Evolutionary conservation across 2,329 filamentous ascomycete species (phyloP), one percentile per base, ranked within the genome.

Genomic region (Lecanicillium sp.): DNA sequence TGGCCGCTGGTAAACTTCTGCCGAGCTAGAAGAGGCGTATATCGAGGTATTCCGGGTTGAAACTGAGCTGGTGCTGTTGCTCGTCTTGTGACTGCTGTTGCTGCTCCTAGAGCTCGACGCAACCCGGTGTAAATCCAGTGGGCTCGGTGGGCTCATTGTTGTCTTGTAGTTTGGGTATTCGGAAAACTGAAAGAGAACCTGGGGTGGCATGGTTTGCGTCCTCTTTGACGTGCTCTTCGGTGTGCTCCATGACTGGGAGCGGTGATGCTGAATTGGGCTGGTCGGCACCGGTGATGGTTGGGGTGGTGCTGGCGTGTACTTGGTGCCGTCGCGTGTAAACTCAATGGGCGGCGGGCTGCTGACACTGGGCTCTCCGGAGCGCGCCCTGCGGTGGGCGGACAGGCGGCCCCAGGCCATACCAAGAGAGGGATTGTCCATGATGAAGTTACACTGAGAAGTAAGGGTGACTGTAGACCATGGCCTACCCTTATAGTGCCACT

Each of bases 341-440:
- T 36, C 23, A 8, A 48, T 24, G 21, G 38, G 45, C 10, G 37
- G 17, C 3, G 30, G 10, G 2, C 27, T 33, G 40, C 12, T 40
- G 35, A n/a, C 14, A n/a, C 17, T 23, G 11, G 41, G 12, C 11
- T 40, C 41, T 11, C 41, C 36, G 12, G 48, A 49, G 20, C 48
- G 48, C 12, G 41, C 29, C 6, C 48, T 40, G 12, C 41, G 40
- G 14, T 49, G 48, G 15, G 48, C 39, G 21, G 17, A 19, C 21
- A 44, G 17, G 35, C 48, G 48, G 20, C 41, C 48, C 48, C 48
- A 49, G 36, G 48, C 27, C 14, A 44, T 9, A 3, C 41, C 33
- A 21, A 49, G 33, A 9, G 38, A 19, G 11, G 44, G 29, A 29
- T 4, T 33, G 24, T 48, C 45, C 45, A 48, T 48, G 33, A 21